Percentiles rank a stretch among this genome's conserved stretches.
phyloP scores from a whole-genome alignment of 495 filamentous ascomycete genomes.

The Pseudevernia furfuracea region DNA sequence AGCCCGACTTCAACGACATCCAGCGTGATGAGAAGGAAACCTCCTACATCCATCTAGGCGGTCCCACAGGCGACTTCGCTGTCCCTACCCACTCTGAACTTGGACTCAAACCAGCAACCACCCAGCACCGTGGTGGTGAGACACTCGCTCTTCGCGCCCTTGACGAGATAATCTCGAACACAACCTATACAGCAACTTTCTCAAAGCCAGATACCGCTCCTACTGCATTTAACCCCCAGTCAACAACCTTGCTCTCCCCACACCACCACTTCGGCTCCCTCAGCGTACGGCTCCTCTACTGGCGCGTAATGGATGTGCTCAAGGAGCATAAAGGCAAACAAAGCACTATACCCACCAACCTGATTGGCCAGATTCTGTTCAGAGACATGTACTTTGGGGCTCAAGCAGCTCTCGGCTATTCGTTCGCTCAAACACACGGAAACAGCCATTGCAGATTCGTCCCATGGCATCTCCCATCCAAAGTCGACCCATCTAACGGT shows the following conservation, averaged over 20 bases:
- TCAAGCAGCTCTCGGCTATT: slow-evolving; percentile 53
- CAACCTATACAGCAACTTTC: slow-evolving; percentile 58
- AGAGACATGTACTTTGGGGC: slow-evolving; percentile 73
- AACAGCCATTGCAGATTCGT: slow-evolving; percentile 58
- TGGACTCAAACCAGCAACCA: slow-evolving; percentile 49
- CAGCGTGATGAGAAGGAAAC: slow-evolving; percentile 41
- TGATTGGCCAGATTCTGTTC: slow-evolving; percentile 63
- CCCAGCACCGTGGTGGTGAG: slow-evolving; percentile 57
- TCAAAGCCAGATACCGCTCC: slow-evolving; percentile 64
- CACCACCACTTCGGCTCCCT: slow-evolving; percentile 65
- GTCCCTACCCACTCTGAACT: slow-evolving; percentile 56
- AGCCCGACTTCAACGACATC: slow-evolving; percentile 48
- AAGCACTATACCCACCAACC: slow-evolving; percentile 49
- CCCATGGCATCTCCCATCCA: slow-evolving; percentile 61
- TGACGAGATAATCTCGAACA: slow-evolving; percentile 44
- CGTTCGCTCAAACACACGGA: slow-evolving; percentile 48
- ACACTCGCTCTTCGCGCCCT: slow-evolving; percentile 47
- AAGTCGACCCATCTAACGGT: slow-evolving; percentile 34
- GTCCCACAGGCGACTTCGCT: slow-evolving; percentile 53
- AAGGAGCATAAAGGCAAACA: slow-evolving; percentile 38
- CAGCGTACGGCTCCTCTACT: slow-evolving; percentile 58
- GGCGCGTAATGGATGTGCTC: slow-evolving; percentile 52
- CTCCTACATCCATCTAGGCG: slow-evolving; percentile 50
- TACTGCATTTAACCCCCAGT: slow-evolving; percentile 57
- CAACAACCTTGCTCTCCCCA: slow-evolving; percentile 60